These are phyloP conservation scores for Umbelopsis ramanniana DNA, from an alignment of 192 early-diverging fungal species.

Conservation along the genomic window DNA sequence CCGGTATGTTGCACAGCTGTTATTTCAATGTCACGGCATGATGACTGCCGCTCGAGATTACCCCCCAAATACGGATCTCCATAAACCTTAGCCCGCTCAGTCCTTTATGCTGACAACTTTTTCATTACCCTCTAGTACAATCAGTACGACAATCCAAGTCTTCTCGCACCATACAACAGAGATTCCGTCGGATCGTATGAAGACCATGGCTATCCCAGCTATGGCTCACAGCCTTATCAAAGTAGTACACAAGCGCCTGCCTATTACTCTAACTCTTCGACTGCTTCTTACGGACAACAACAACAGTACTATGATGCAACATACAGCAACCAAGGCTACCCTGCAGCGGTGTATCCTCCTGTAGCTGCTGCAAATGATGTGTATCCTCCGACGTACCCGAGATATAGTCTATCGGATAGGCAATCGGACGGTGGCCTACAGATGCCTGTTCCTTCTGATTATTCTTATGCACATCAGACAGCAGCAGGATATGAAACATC, in stretches of 20 bases:
- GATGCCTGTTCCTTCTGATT: conserved; percentile 17
- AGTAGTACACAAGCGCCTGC: not conserved
- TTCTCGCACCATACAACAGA: conserved; percentile 7
- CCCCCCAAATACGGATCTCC: not conserved
- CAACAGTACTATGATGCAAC: not conserved
- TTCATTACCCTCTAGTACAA: not conserved
- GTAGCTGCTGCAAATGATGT: not conserved
- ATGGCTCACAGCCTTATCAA: conserved; percentile 7
- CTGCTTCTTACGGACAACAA: not conserved
- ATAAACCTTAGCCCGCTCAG: not conserved
- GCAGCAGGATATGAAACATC: not conserved
- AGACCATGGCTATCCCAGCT: not conserved
- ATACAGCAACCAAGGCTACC: conserved; percentile 1
- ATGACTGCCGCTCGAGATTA: not conserved
- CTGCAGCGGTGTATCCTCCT: not conserved
- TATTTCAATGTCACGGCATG: not conserved
- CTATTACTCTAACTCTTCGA: not conserved
- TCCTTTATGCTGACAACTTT: not conserved
- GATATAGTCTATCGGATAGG: not conserved
- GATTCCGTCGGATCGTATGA: conserved; percentile 11
- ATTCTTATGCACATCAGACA: not conserved
- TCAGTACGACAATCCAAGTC: not conserved
- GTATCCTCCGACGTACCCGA: conserved; percentile 3
- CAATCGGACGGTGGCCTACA: conserved; percentile 1
- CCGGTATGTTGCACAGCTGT: not conserved